Base-by-base conservation (phyloP, 176 grass and related monocot genomes). In the Panicum miliaceum region DNA sequence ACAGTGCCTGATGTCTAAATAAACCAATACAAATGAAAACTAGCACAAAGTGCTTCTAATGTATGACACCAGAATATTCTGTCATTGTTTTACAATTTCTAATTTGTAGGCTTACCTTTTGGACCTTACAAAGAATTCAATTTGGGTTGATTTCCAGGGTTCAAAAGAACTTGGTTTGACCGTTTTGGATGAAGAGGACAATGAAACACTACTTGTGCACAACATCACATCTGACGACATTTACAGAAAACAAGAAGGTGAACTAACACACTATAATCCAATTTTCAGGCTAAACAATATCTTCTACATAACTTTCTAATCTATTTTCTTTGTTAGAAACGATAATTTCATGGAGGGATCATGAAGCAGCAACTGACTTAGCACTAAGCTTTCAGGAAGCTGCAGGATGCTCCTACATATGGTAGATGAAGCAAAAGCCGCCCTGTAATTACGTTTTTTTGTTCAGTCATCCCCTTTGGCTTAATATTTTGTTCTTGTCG, bases 231-330 rank as follows among this genome's bases (percentile, higher is more conserved):
- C 88, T 71, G 89, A 94, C 23, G 95, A 97, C 86, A 94, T 94
- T 77, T 97, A 97, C 78, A 92, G 92, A 87, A 97, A 94, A 79
- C 95, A 97, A 94, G 95, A 97, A 91, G 95, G 95, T 97, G 48
- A 77, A 75, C 6, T 47, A 84, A 5, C 40, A 56, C 25, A 42
- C 40, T 59, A 59, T 69, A 38, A 8, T 73, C 20, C 26, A 69
- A 54, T 63, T 29, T 54, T 62, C 29, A 2, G 36, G 52, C 46
- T 77, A 82, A 75, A 80, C 51, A 54, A 12, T 79, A 41, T 62
- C 42, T 63, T 14, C 56, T 68, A 22, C 1, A 5, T 35, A 53
- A 51, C 74, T 69, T 80, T 45, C 42, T 83, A 15, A 87, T 59
- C 42, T 60, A 65, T 32, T 87, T 84, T 63, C 41, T 34, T 87